Evolutionary conservation across 192 early-diverging fungal genomes (phyloP), one percentile per base, ranked within the genome.

Genomic region (Umbelopsis sp.): DNA sequence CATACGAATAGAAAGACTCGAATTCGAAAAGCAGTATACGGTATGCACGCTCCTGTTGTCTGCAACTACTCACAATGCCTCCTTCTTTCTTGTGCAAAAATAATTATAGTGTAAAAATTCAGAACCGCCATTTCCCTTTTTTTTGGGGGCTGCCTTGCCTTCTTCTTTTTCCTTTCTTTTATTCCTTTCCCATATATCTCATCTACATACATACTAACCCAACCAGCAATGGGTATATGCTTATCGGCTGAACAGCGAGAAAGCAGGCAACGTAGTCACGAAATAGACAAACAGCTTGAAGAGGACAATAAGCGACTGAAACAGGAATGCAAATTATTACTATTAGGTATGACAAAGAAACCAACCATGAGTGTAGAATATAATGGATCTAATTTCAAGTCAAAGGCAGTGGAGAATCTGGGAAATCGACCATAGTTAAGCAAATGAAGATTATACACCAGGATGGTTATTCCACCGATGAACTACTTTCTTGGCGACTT

Each of bases 361-460:
- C 4, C 54, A 45, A 24, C 11, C 10, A n/a, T 4, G 2, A n/a
- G n/a, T 26, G 10, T 53, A 5, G 52, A 26, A 26, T 26, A 26
- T 22, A 11, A 36, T 20, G 26, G 9, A 32, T 16, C 17, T 32
- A 12, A 10, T 29, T 36, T 62, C 31, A 4, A 32, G 31, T 44
- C 56, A 52, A 67, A 91, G 91, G 92, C 31, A 91, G 89, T 66
- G 95, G 94, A 62, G 95, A 96, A 80, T 95, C 94, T 65, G 95
- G 94, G 70, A 95, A 95, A 79, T 95, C 93, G 62, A 96, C 95
- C 49, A 95, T 96, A 70, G 92, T 96, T 6, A 96, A 96, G 75
- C 95, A 96, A 79, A 96, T 96, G 95, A 95, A 94, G 81, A 94
- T 96, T 77, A 95, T 96, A 71, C 93, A 96, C 81, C 92, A 94